These are phyloP conservation scores for Plasmodium ovale DNA, from an alignment of 169 alveolate species.

Conservation along the genomic window DNA sequence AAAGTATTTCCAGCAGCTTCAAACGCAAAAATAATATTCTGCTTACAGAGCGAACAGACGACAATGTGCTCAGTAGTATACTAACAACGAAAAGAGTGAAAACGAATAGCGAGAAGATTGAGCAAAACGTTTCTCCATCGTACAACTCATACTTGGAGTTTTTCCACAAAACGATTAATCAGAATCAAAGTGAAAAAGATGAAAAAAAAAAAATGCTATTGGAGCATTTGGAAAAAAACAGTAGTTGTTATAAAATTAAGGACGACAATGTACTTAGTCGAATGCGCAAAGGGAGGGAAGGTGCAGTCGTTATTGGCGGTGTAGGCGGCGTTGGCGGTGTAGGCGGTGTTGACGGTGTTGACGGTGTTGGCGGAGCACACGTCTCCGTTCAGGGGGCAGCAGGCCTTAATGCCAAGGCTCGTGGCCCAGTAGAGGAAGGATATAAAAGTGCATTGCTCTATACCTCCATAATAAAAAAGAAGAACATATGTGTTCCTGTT, in stretches of 20 bases:
- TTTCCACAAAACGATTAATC: conserved; percentile 3
- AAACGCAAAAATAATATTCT: conserved; percentile 70
- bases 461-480: conserved; percentile 41
- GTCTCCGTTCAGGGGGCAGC: too few relatives aligned
- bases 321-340: neutral
- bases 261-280: conserved; percentile 22
- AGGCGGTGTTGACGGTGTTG: neutral
- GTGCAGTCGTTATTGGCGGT: neutral
- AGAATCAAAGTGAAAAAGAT: neutral
- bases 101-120: neutral
- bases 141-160: conserved; percentile 51
- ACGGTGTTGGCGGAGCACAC: neutral
- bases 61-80: conserved; percentile 27
- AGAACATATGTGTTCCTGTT: conserved; percentile 65
- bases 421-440: neutral
- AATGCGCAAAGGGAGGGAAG: neutral
- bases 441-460: neutral
- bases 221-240: conserved; percentile 1
- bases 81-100: conserved; percentile 39
- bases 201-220: neutral
- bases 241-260: conserved; percentile 5
- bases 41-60: conserved; percentile 28
- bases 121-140: neutral
- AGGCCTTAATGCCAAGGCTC: too few relatives aligned
- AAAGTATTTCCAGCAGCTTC: conserved; percentile 40